A percentile compares a stretch with the other conserved stretches of the same genome.
phyloP scores from a whole-genome alignment of 169 alveolate genomes.

The Eimeria necatrix region DNA sequence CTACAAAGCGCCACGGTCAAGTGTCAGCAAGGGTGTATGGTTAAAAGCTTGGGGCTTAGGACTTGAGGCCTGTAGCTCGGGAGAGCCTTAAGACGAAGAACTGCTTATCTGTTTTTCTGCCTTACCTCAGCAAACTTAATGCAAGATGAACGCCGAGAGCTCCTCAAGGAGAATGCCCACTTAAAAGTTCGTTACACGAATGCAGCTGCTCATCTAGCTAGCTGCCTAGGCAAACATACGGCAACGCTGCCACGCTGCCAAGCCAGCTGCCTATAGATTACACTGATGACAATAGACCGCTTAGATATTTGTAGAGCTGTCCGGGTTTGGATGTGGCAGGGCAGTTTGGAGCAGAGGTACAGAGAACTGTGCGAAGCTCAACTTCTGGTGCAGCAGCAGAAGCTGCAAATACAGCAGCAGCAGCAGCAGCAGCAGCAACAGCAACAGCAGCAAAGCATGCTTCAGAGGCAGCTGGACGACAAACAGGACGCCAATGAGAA shows the following conservation, averaged over 20 bases:
- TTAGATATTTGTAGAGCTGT: neutral
- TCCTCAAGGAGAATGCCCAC: slow-evolving; percentile 25
- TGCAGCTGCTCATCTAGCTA: neutral
- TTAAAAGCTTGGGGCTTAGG: neutral
- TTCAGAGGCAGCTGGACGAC: slow-evolving; percentile 52
- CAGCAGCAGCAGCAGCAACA: slow-evolving; percentile 62
- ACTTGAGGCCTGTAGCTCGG: neutral
- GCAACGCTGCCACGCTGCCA: neutral
- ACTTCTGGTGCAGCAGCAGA: slow-evolving; percentile 36
- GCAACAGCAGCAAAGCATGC: slow-evolving; percentile 25
- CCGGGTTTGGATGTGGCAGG: neutral
- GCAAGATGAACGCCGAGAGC: slow-evolving; percentile 62
- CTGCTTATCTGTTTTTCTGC: neutral
- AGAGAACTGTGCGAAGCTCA: slow-evolving; percentile 31
- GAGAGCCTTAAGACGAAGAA: neutral
- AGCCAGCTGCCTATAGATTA: neutral
- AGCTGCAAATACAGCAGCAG: slow-evolving; percentile 63
- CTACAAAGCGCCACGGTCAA: slow-evolving; percentile 33
- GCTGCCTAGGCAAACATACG: neutral
- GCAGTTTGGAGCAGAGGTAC: slow-evolving; percentile 63
- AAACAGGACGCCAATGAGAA: slow-evolving; percentile 49
- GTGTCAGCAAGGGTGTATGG: slow-evolving; percentile 18
- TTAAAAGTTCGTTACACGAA: slow-evolving; percentile 5
- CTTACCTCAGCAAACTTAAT: slow-evolving; percentile 17
- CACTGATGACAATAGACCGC: neutral